Base-by-base conservation (phyloP, 2,329 filamentous ascomycete genomes). In the Calonectria pseudoturangicola region DNA sequence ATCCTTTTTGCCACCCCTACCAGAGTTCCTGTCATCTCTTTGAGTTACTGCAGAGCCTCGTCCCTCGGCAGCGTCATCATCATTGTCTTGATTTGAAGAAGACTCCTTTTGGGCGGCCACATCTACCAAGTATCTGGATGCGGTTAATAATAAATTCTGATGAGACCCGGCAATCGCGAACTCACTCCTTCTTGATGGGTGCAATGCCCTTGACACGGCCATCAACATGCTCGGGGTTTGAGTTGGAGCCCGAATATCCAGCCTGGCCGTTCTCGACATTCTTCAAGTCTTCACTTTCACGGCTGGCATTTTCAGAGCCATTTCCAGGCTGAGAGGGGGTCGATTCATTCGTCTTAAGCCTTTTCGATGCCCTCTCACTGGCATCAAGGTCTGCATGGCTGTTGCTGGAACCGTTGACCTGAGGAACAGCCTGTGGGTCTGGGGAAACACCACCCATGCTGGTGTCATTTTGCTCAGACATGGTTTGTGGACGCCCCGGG, bases 181-280 rank as follows among this genome's bases (percentile, higher is more conserved):
- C 88, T 83, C 85, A 94, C 91, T 95, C 93, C 81, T 90, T 87
- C 84, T 95, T 95, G 83, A 96, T 90, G 10, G 92, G 90, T 25
- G 93, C 93, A 66, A 93, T 86, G 30, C 93, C 93, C 79, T 88
- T 91, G 70, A 84, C 83, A 65, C 82, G 82, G 13, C 81, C 80
- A 68, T 77, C 70, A 21, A 74, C 71, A 54, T 80, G 77, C 27
- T 69, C 77, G 48, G 67, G 48, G 45, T 76, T 75, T 4, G 60
- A 30, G 6, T 66, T 56, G 5, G 28, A 13, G 58, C 74, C 71
- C 41, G 68, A 48, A 36, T 68, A 68, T 36, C 72, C 74, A 25
- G 66, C 25, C 30, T 72, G 71, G 25, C 64, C 70, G 25, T 75
- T 77, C 51, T 78, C 64, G 28, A 74, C 75, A 16, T 80, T 73